Conservation (phyloP, 192 early-diverging fungal genomes). For the Haplosporangium gracile region DNA sequence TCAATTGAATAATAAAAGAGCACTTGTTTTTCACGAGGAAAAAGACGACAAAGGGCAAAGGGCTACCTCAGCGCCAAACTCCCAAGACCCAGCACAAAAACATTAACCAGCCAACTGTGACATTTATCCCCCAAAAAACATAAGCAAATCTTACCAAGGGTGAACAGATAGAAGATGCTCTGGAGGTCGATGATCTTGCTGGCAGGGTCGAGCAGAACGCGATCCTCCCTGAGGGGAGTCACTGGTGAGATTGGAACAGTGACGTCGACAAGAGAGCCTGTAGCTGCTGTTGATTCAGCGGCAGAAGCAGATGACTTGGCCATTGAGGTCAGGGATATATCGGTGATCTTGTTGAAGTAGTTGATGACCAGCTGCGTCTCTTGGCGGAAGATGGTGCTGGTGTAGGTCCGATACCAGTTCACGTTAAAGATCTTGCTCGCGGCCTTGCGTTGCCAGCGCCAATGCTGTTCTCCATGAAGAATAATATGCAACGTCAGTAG, state of each 20-base stretch:
- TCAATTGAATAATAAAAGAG: background rate
- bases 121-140: background rate
- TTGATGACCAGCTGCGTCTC: conserved; percentile 32
- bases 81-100: background rate
- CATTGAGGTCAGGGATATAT: background rate
- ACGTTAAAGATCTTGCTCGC: conserved; percentile 41
- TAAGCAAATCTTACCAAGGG: conserved; percentile 19
- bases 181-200: conserved; percentile 24
- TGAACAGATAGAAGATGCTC: conserved; percentile 30
- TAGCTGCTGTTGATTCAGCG: background rate
- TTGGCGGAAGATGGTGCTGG: conserved; percentile 31
- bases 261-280: background rate
- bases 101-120: background rate
- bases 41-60: background rate
- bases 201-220: background rate
- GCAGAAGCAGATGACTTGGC: background rate
- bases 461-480: conserved; percentile 8
- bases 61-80: background rate
- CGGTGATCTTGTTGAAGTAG: conserved; percentile 23
- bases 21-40: background rate
- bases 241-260: background rate
- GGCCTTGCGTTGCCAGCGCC: conserved; percentile 45
- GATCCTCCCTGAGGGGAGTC: background rate
- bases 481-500: background rate
- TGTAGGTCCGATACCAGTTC: conserved; percentile 29